Conservation (phyloP, 2,329 filamentous ascomycete genomes). For the Pseudopithomyces maydicus region DNA sequence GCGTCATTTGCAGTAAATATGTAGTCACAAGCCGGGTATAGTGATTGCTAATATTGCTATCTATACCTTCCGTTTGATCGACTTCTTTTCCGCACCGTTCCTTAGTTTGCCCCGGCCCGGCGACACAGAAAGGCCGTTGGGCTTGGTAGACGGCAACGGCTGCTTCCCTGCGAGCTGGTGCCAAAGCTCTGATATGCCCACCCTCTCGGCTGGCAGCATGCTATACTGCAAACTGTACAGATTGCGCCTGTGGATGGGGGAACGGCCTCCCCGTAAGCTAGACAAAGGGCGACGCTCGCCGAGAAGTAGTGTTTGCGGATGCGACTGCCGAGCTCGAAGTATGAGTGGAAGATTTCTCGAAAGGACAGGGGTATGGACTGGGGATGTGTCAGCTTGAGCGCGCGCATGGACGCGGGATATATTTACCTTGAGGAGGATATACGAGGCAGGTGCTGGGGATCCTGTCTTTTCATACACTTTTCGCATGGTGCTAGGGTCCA, state of each 20-base stretch:
- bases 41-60: background rate
- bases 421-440: constrained; percentile 81
- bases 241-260: constrained; percentile 94
- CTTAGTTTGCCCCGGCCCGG: background rate
- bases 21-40: background rate
- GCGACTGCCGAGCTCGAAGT: constrained; percentile 90
- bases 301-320: constrained; percentile 96
- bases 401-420: background rate
- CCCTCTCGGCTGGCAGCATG: constrained; percentile 85
- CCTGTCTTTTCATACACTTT: constrained; percentile 44
- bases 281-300: constrained; percentile 82
- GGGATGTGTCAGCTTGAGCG: background rate
- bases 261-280: constrained; percentile 89
- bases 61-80: background rate
- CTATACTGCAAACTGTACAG: constrained; percentile 97
- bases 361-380: constrained; percentile 83
- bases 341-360: constrained; percentile 94
- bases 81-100: constrained; percentile 3
- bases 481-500: constrained; percentile 63
- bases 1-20: background rate
- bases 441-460: constrained; percentile 67
- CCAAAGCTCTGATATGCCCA: constrained; percentile 88
- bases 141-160: background rate
- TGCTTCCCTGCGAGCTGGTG: constrained; percentile 56
- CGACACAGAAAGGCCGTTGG: background rate